Percentiles rank a stretch among this genome's conserved stretches.
Evolutionary conservation across 257 asterid genomes (phyloP).

Genomic region (Paulownia fortunei): DNA sequence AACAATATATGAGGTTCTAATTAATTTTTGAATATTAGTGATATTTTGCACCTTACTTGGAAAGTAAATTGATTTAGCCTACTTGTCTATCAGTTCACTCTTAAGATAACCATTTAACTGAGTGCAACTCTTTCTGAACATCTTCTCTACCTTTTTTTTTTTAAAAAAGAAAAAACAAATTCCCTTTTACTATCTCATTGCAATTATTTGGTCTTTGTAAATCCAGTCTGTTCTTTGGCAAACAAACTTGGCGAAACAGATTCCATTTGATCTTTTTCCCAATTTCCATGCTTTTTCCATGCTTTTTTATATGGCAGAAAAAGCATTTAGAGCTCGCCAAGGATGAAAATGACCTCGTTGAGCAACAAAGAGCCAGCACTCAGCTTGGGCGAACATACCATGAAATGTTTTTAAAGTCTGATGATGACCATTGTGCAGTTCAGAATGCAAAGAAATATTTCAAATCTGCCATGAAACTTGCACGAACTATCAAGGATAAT

Average conservation of each 20-base stretch:
- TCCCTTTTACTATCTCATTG: neutral
- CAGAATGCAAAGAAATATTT: slow-evolving; percentile 83
- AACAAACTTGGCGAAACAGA: neutral
- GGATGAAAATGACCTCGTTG: slow-evolving; percentile 67
- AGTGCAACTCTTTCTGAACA: neutral
- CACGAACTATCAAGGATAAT: slow-evolving; percentile 58
- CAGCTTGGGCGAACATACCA: slow-evolving; percentile 98
- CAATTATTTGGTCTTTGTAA: neutral
- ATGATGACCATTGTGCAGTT: slow-evolving; percentile 74
- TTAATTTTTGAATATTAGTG: neutral
- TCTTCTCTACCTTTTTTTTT: neutral
- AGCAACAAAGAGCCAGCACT: slow-evolving; percentile 96
- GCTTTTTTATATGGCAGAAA: slow-evolving; percentile 54
- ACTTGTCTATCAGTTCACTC: neutral
- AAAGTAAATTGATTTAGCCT: neutral
- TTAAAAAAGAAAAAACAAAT: neutral
- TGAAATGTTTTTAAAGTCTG: slow-evolving; percentile 79
- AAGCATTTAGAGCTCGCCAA: slow-evolving; percentile 85
- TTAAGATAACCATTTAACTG: neutral
- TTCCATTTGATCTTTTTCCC: slow-evolving; percentile 2
- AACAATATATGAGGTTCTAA: too few relatives aligned
- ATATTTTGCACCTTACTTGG: neutral
- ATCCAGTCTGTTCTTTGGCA: neutral
- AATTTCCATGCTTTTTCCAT: neutral
- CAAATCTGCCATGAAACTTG: slow-evolving; percentile 68